Percentiles rank a stretch among this genome's conserved stretches.
Conservation (phyloP, 305 asterid genomes). For the Salvia sclarea region DNA sequence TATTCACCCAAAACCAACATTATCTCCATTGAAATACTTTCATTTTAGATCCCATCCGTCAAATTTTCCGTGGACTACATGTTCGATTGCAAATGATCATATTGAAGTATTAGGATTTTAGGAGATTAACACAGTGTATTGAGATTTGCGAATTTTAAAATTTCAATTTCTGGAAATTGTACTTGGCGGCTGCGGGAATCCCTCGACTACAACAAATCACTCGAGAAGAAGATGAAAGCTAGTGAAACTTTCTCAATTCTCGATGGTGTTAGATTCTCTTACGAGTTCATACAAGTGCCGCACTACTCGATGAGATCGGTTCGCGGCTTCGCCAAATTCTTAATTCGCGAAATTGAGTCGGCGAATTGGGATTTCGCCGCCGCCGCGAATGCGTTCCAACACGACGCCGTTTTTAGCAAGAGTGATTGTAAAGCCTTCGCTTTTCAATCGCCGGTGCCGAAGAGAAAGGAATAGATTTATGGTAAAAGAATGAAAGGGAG, state of each 20-base stretch:
- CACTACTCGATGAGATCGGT: constrained; percentile 67
- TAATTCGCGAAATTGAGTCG: constrained; percentile 63
- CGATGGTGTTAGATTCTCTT: constrained; percentile 58
- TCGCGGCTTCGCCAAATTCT: constrained; percentile 52
- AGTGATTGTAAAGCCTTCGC: constrained; percentile 65
- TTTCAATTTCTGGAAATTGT: too few species aligned
- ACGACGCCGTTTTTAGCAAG: constrained; percentile 40
- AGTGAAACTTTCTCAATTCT: constrained; percentile 81
- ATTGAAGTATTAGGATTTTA: too few species aligned
- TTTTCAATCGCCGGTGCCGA: too few species aligned
- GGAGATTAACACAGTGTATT: too few species aligned
- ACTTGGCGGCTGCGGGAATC: constrained; percentile 42
- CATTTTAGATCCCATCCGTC: too few species aligned
- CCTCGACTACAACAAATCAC: constrained; percentile 41
- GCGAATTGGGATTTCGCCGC: constrained; percentile 72
- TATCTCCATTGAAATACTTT: too few species aligned
- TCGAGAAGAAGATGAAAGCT: constrained; percentile 73
- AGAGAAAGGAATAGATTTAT: too few species aligned
- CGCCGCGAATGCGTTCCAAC: constrained; percentile 52
- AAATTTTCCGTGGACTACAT: too few species aligned
- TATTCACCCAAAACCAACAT: too few species aligned
- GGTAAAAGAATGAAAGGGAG: too few species aligned
- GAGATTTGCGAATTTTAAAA: too few species aligned
- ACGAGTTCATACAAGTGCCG: constrained; percentile 67
- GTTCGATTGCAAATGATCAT: too few species aligned